Evolutionary conservation across 805 yeast genomes (phyloP).

Genomic region (Priceomyces castillae): DNA sequence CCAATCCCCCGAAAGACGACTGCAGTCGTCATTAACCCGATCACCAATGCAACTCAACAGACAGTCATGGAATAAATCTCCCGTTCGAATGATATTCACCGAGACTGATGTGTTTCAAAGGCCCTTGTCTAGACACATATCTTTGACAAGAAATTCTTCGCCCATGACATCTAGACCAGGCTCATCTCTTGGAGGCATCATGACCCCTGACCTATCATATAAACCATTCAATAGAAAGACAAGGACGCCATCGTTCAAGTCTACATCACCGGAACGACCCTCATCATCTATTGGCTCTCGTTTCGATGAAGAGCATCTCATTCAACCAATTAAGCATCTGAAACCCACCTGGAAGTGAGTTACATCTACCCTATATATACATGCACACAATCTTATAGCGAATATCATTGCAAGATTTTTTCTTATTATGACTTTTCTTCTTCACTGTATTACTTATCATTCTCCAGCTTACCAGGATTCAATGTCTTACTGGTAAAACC

Average conservation of each 20-base stretch:
- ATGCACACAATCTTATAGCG: neutral
- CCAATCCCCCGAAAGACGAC: slow-evolving; percentile 19
- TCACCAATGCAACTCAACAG: neutral
- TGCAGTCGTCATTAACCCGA: slow-evolving; percentile 4
- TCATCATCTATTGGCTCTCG: slow-evolving; percentile 33
- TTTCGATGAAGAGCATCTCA: slow-evolving; percentile 29
- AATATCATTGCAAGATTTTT: neutral
- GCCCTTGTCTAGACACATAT: slow-evolving; percentile 6
- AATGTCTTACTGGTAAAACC: slow-evolving; percentile 44
- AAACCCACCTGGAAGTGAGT: slow-evolving; percentile 18
- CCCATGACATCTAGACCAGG: slow-evolving; percentile 2
- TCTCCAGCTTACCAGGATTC: slow-evolving; percentile 11
- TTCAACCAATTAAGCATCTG: slow-evolving; percentile 19
- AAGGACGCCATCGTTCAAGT: slow-evolving; percentile 12
- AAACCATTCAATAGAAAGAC: neutral
- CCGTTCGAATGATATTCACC: neutral
- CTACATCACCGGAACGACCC: slow-evolving; percentile 36
- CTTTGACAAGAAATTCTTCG: slow-evolving; percentile 4
- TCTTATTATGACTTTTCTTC: neutral
- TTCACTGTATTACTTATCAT: neutral
- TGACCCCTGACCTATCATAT: slow-evolving; percentile 19
- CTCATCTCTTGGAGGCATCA: slow-evolving; percentile 12
- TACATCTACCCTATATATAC: slow-evolving; percentile 1
- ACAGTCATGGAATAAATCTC: neutral
- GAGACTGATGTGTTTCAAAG: slow-evolving; percentile 8